Base-by-base conservation (phyloP, 805 yeast species). In the Tetrapisispora namnaoensis region DNA sequence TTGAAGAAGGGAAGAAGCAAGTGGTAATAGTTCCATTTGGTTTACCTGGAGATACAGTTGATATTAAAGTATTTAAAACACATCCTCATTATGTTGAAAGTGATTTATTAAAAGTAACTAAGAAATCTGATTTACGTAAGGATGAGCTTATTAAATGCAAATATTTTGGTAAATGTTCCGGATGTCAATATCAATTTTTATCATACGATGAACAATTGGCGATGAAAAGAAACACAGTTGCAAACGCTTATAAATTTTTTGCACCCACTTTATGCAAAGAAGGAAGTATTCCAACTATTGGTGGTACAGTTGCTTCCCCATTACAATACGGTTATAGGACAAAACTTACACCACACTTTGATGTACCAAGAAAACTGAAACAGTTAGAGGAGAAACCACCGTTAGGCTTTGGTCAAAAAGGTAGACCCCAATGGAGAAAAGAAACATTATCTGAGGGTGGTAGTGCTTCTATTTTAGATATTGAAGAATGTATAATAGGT, bases 291-390 rank as follows among this genome's bases (percentile, higher is more conserved):
- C 96, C 96, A 0, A 70, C 57, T 9, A 70, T 91, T 35, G 76
- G 75, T 1, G 67, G 71, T 1, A 86, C 95, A 0, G 77, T 83
- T 37, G 77, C 81, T 7, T 86, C 95, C 11, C 99, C 99, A 4
- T 68, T 79, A 49, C 75, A 82, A 55, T 85, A 75, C 62, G 73
- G 74, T 36, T 93, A 93, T 67, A 75, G 99, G 62, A 93, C 99
- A 0, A 93, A 93, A 62, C 74, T 93, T 39, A 93, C 99, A 0
- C 99, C 99, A 5, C 99, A 93, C 69, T 93, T 90, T 67, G 89
- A 85, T 59, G 69, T 86, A 37, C 93, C 95, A 22, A 76, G 80
- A 59, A 75, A 80, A 58, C 52, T 62, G 13, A 69, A 69, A 45
- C 70, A 72, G 13, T 59, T 69, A 32, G 63, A 58, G 17, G 60